Evolutionary conservation across 805 yeast genomes (phyloP).

Genomic region (Kodamaea jinghongensis): DNA sequence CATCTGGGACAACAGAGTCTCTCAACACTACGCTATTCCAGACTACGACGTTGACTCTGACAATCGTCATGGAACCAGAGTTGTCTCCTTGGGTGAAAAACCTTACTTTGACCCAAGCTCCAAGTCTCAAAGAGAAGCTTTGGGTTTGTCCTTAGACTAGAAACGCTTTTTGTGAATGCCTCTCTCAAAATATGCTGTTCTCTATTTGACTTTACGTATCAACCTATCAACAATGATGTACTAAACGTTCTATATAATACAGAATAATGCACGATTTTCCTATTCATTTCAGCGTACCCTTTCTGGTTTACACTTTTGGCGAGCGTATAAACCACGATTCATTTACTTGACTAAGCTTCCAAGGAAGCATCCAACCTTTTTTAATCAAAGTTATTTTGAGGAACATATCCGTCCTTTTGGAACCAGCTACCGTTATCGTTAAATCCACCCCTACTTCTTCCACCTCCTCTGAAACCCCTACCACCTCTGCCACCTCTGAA

Average conservation of each 20-base stretch:
- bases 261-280: not conserved
- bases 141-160: conserved; percentile 33
- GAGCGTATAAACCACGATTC: too few species aligned
- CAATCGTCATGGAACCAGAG: conserved; percentile 29
- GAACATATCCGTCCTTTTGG: conserved; percentile 2
- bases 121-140: conserved; percentile 50
- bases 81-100: conserved; percentile 47
- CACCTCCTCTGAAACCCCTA: conserved; percentile 27
- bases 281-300: too few species aligned
- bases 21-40: conserved; percentile 15
- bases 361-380: too few species aligned
- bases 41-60: conserved; percentile 16
- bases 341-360: too few species aligned
- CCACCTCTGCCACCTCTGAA: conserved; percentile 29
- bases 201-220: too few species aligned
- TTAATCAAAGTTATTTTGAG: conserved; percentile 2
- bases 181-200: too few species aligned
- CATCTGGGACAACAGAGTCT: conserved; percentile 15
- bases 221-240: too few species aligned
- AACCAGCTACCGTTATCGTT: conserved; percentile 19
- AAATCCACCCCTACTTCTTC: conserved; percentile 25
- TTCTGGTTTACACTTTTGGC: too few species aligned
- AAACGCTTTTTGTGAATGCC: too few species aligned
- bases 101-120: conserved; percentile 51
- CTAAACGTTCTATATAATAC: conserved; percentile 1